Evolutionary conservation across 108 stramenopile genomes (phyloP).

Genomic region (Parietichytrium sp.): DNA sequence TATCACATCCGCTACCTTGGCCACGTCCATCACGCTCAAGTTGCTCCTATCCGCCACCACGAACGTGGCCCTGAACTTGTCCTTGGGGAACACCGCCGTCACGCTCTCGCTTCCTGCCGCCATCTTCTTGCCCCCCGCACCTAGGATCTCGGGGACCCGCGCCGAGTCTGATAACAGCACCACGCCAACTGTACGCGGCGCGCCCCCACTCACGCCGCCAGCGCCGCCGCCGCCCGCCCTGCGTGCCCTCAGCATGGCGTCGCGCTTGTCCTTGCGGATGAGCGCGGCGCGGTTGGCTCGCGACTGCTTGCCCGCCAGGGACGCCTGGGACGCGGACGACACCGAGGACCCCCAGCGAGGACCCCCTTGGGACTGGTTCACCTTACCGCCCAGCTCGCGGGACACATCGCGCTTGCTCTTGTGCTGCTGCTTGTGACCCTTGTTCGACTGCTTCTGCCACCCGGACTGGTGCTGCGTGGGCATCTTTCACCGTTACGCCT

Average conservation of each 20-base stretch:
- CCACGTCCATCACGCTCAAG: slow-evolving; percentile 70
- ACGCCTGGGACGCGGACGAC: background rate
- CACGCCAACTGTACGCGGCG: slow-evolving; percentile 31
- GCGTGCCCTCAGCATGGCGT: slow-evolving; percentile 50
- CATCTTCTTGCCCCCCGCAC: slow-evolving; percentile 38
- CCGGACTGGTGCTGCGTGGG: slow-evolving; percentile 55
- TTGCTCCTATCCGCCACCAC: slow-evolving; percentile 74
- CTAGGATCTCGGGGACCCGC: slow-evolving; percentile 55
- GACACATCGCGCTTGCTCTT: background rate
- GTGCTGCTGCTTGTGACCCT: slow-evolving; percentile 52
- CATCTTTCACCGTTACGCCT: too few species aligned
- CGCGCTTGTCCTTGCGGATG: slow-evolving; percentile 56
- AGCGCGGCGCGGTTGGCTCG: slow-evolving; percentile 55
- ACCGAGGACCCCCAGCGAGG: background rate
- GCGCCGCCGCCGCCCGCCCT: slow-evolving; percentile 46
- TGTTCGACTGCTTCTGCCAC: slow-evolving; percentile 57
- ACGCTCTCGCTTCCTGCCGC: slow-evolving; percentile 28
- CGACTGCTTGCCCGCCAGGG: slow-evolving; percentile 46
- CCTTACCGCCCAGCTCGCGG: background rate
- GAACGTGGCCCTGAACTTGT: slow-evolving; percentile 74
- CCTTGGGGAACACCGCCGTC: slow-evolving; percentile 68
- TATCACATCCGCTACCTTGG: slow-evolving; percentile 80
- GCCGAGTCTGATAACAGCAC: slow-evolving; percentile 40
- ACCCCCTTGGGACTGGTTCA: background rate
- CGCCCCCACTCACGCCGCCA: background rate